Evolutionary conservation across 2,329 filamentous ascomycete species (phyloP), one percentile per base, ranked within the genome.

Genomic region (Neobulgaria alba): DNA sequence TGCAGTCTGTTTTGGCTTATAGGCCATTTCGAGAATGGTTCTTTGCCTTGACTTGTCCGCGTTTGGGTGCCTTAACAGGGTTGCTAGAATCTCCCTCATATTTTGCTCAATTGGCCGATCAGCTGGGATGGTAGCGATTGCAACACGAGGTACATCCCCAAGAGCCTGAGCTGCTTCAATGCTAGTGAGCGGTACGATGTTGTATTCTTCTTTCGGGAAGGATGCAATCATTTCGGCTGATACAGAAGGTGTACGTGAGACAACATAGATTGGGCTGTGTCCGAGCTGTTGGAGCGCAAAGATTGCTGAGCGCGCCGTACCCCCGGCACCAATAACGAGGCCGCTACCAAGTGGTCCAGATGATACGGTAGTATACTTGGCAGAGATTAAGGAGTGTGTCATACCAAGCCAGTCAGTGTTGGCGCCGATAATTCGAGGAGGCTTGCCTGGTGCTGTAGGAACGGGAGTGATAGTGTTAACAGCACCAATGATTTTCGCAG

Each of bases 361-460:
- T 14, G 54, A 42, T 10, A 51, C 39, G 3, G 55, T 47, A 3
- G 47, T 39, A 33, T 56, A 58, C 18, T 47, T 48, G 15, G 44
- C 47, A 4, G 57, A 50, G 4, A 51, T 46, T 23, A 98, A 73
- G 3, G 85, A 81, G 52, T 83, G 77, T 2, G 84, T 78, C 79
- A 98, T 98, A 47, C 92, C 92, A 56, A 79, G 75, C 83, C 88
- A 98, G 66, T 98, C 92, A 10, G 92, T 98, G 63, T 98, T 98
- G 60, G 89, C 85, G 32, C 92, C 92, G 12, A 85, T 62, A 3
- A 96, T 75, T 3, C 69, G 73, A 36, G 63, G 34, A 5, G 51
- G 41, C 3, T 41, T 36, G 14, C 47, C 44, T 21, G 40, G 63
- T 40, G 68, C 62, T 3, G 65, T 35, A 1, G 38, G 47, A 3